Conservation (phyloP, 1,284 basidiomycete species). For the Trametes polyzona region DNA sequence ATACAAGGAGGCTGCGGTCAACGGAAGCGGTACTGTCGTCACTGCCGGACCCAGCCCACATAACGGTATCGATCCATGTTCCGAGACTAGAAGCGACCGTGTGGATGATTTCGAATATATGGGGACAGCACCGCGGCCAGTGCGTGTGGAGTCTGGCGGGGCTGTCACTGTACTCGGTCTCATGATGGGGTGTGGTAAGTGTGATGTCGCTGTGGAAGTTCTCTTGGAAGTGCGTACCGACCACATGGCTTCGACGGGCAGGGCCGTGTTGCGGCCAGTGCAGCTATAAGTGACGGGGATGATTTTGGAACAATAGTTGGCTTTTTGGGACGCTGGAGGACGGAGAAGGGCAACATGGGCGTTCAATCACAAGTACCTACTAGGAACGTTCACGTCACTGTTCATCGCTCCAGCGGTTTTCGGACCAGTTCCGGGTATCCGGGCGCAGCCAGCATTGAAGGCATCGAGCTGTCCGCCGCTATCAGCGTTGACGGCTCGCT, state of each 20-base stretch:
- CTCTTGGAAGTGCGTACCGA: background rate
- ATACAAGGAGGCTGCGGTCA: conserved; percentile 1
- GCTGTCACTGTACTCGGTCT: background rate
- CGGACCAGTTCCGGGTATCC: too few relatives aligned
- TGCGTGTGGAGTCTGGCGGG: background rate
- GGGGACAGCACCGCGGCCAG: background rate
- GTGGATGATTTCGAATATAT: conserved; percentile 4
- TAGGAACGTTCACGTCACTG: background rate
- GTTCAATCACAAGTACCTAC: background rate
- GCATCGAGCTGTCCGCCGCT: background rate
- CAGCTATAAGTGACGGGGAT: background rate
- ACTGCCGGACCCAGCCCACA: background rate
- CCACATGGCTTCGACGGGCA: background rate
- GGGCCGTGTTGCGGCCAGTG: background rate
- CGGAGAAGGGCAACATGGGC: background rate
- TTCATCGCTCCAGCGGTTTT: too few relatives aligned
- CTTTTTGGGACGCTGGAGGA: background rate
- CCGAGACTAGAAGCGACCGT: background rate
- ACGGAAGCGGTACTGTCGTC: conserved; percentile 1
- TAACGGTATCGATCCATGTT: background rate
- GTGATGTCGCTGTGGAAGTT: background rate
- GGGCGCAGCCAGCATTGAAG: too few relatives aligned
- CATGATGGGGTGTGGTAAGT: background rate
- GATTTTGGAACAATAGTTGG: background rate
- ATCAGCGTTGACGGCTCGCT: background rate